phyloP scores from a whole-genome alignment of 192 early-diverging fungal species.

The Backusella macrospora region DNA sequence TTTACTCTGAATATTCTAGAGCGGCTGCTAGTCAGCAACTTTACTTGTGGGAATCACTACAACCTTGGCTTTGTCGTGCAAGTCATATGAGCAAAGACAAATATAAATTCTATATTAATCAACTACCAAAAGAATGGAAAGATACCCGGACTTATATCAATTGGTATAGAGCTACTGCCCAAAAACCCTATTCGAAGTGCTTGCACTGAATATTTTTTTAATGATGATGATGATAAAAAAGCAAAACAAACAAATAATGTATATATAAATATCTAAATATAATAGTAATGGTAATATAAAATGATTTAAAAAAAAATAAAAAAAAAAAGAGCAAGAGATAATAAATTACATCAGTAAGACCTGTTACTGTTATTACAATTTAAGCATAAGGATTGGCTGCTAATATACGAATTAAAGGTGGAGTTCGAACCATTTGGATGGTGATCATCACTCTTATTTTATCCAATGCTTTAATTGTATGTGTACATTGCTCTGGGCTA shows the following conservation, averaged over 20 bases:
- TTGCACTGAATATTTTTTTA: not conserved
- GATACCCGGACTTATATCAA: conserved; percentile 32
- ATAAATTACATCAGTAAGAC: no score
- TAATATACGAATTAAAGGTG: conserved; percentile 57
- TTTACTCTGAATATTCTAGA: conserved; percentile 29
- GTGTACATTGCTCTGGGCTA: conserved; percentile 27
- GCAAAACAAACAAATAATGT: not conserved
- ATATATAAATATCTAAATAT: not conserved
- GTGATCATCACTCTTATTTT: conserved; percentile 51
- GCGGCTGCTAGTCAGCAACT: conserved; percentile 21
- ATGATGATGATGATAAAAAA: not conserved
- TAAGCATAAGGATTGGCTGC: conserved; percentile 51
- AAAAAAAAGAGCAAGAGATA: no score
- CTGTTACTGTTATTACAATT: not conserved
- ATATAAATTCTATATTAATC: conserved; percentile 12
- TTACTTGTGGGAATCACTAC: conserved; percentile 4
- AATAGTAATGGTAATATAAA: not conserved
- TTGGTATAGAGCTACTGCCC: conserved; percentile 36
- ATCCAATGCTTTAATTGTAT: conserved; percentile 46
- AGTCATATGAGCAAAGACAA: conserved; percentile 20
- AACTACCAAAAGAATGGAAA: conserved; percentile 30
- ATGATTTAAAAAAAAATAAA: no score
- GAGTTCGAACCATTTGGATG: conserved; percentile 50
- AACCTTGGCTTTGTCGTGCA: conserved; percentile 22
- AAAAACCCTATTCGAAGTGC: conserved; percentile 28